phyloP scores from a whole-genome alignment of 148 eudicot species.

The Cornus kousa region DNA sequence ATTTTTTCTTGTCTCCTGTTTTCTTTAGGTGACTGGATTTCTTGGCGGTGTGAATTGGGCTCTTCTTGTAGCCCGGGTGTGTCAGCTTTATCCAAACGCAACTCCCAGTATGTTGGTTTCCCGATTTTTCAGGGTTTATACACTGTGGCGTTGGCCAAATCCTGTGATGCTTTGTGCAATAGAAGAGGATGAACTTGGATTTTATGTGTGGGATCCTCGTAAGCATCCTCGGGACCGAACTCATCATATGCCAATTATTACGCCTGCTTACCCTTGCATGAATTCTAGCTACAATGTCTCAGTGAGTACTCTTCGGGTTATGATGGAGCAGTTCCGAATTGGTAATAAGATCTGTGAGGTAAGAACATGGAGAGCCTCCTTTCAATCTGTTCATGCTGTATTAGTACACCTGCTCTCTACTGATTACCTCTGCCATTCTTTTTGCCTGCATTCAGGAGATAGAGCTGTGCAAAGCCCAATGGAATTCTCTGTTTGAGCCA shows the following conservation, averaged over 20 bases:
- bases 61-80: slow-evolving; percentile 53
- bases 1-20: background rate
- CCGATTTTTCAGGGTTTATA: slow-evolving; percentile 41
- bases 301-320: slow-evolving; percentile 65
- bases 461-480: slow-evolving; percentile 54
- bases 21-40: slow-evolving; percentile 53
- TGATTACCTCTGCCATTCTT: background rate
- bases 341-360: slow-evolving; percentile 73
- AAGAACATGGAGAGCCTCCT: background rate
- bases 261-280: slow-evolving; percentile 88
- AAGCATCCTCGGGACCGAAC: slow-evolving; percentile 62
- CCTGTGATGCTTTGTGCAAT: slow-evolving; percentile 82
- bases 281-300: slow-evolving; percentile 88
- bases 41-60: slow-evolving; percentile 65
- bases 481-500: slow-evolving; percentile 60
- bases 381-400: background rate
- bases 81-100: slow-evolving; percentile 57
- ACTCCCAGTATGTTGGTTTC: slow-evolving; percentile 72
- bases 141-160: slow-evolving; percentile 80
- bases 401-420: background rate
- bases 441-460: slow-evolving; percentile 45
- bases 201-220: slow-evolving; percentile 73
- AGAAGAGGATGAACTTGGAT: slow-evolving; percentile 70
- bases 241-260: slow-evolving; percentile 80
- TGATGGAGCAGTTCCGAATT: slow-evolving; percentile 61